phyloP scores from a whole-genome alignment of 306 rosid genomes.

The Prunus fruticosa region DNA sequence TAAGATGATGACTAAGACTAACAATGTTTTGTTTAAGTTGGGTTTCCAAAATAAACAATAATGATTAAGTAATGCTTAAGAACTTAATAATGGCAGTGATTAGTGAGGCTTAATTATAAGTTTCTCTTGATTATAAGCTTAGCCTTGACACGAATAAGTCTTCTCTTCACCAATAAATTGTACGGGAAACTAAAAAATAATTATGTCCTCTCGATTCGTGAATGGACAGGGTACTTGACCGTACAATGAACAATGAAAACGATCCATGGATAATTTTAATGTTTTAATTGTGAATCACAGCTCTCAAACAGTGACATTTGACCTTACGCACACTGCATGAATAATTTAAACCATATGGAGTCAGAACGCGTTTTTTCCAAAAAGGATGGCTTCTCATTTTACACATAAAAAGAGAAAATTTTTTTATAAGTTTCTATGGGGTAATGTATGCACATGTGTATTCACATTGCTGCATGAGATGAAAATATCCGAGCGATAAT shows the following conservation, averaged over 20 bases:
- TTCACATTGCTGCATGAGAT: not conserved
- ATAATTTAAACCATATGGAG: not conserved
- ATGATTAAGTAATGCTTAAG: not conserved
- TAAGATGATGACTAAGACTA: not conserved
- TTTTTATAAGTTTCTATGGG: no score
- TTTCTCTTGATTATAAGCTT: not conserved
- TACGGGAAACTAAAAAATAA: not conserved
- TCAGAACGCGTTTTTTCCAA: not conserved
- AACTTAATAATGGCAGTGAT: not conserved
- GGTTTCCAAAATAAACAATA: not conserved
- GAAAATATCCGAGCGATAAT: no score
- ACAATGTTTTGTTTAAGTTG: not conserved
- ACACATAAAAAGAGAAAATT: no score
- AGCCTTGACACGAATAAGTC: not conserved
- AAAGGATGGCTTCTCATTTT: not conserved
- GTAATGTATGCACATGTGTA: not conserved
- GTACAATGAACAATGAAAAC: slow-evolving; percentile 5
- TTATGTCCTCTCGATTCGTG: not conserved
- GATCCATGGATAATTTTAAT: not conserved
- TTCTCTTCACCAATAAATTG: not conserved
- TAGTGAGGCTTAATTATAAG: not conserved
- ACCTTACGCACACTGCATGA: not conserved
- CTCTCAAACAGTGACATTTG: not conserved
- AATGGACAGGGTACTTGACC: not conserved
- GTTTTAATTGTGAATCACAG: not conserved